Base-by-base conservation (phyloP, 495 filamentous ascomycete species). In the Aspergillus haitiensis region DNA sequence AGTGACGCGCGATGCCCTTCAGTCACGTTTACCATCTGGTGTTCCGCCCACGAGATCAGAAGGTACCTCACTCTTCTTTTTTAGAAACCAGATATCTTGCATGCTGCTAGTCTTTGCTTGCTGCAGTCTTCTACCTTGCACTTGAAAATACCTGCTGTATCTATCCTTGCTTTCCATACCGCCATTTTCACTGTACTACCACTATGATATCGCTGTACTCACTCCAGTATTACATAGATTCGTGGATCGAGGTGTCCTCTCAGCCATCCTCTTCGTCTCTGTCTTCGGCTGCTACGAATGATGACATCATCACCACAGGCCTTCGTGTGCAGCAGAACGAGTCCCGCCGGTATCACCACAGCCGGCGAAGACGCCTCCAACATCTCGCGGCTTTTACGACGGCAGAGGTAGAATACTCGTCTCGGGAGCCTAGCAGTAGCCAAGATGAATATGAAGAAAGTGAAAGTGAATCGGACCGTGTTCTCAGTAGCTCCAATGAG, bases 221-320 rank as follows among this genome's bases (percentile, higher is more conserved):
- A 83, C 74, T 78, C 39, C 74, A 68, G 34, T 70, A 81, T 68
- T 81, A 78, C 66, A 68, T 83, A 93, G 94, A 97, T 75, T 97
- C 93, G 2, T 98, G 94, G 94, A 86, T 98, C 69, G 94, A 98
- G 72, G 86, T 98, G 56, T 82, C 90, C 47, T 98, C 94, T 2
- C 91, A 95, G 58, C 91, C 93, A 18, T 97, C 93, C 1, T 93
- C 93, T 9, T 96, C 94, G 12, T 89, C 86, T 34, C 77, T 94
- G n/a, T 97, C 93, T 11, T 96, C 91, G 16, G 77, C 75, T 21
- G 75, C 73, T 10, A 87, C 88, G 52, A 88, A 82, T 59, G 92
- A 96, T 53, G 92, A 97, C 56, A 89, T 96, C 64, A 88, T 95
- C 53, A 93, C 89, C 12, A 92, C 90, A 8, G 90, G 91, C 12